Evolutionary conservation across 2,329 filamentous ascomycete genomes (phyloP).

Genomic region (Nothophoma quercina): DNA sequence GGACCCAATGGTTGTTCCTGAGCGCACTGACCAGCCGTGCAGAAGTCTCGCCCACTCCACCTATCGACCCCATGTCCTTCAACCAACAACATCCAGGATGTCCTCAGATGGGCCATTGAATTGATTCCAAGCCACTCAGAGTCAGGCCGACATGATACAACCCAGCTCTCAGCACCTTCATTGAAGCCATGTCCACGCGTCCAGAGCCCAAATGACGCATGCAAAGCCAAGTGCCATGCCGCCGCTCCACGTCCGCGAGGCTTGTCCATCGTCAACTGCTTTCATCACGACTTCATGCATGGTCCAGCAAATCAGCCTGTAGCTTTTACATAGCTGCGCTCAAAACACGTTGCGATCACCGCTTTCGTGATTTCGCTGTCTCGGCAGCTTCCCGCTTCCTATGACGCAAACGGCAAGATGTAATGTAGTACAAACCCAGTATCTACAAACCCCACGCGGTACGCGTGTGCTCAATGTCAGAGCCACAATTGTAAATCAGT

Average conservation of each 20-base stretch:
- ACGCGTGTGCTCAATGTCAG: neutral
- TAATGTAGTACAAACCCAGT: neutral
- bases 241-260: neutral
- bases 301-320: neutral
- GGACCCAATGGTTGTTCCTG: constrained; percentile 13
- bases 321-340: neutral
- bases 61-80: neutral
- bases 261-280: neutral
- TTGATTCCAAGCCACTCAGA: neutral
- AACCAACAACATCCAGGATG: neutral
- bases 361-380: neutral
- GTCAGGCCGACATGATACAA: neutral
- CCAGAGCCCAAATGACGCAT: constrained; percentile 4
- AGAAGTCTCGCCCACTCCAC: neutral
- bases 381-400: neutral
- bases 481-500: neutral
- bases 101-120: neutral
- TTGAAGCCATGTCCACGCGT: neutral
- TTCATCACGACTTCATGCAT: constrained; percentile 1
- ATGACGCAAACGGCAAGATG: constrained; percentile 3
- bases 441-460: neutral
- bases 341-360: neutral
- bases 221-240: constrained; percentile 10
- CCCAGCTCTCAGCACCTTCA: neutral
- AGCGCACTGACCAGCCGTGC: neutral